Conservation (phyloP, 2,329 filamentous ascomycete genomes). For the Alternaria gansuensis region DNA sequence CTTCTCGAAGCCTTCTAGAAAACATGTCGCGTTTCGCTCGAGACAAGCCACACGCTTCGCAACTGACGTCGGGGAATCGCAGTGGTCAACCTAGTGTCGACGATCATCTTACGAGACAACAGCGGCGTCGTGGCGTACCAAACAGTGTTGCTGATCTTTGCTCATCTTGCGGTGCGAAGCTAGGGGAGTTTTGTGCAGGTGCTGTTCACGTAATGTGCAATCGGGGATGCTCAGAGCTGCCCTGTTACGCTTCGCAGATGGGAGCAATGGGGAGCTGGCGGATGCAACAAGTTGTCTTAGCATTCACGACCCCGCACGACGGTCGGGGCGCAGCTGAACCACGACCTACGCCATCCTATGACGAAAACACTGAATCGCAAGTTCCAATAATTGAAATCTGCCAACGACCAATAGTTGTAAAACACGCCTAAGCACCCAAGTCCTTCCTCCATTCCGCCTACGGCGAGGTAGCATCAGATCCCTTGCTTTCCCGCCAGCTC, state of each 20-base stretch:
- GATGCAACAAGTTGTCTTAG: conserved; percentile 2
- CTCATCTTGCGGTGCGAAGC: not conserved
- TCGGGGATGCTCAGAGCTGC: not conserved
- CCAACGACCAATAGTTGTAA: not conserved
- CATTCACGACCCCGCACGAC: conserved; percentile 5
- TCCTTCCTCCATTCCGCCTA: not conserved
- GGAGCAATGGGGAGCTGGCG: not conserved
- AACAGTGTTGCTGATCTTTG: not conserved
- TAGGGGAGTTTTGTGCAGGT: not conserved
- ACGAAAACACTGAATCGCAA: not conserved
- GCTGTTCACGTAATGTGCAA: conserved; percentile 1
- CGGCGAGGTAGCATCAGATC: not conserved
- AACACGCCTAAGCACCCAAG: not conserved
- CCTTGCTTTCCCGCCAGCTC: not conserved
- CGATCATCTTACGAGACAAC: conserved; percentile 3
- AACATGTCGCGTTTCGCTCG: not conserved
- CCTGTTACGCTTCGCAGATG: not conserved
- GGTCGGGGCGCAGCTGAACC: conserved; percentile 6
- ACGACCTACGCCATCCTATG: not conserved
- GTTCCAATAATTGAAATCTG: not conserved
- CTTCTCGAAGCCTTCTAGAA: conserved; percentile 19
- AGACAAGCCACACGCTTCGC: conserved; percentile 1
- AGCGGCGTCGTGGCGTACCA: conserved; percentile 3
- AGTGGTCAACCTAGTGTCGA: conserved; percentile 4
- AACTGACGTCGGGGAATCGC: conserved; percentile 4